These are phyloP conservation scores for Dissoconium aciculare DNA, from an alignment of 2,329 filamentous ascomycete species.

Conservation along the genomic window DNA sequence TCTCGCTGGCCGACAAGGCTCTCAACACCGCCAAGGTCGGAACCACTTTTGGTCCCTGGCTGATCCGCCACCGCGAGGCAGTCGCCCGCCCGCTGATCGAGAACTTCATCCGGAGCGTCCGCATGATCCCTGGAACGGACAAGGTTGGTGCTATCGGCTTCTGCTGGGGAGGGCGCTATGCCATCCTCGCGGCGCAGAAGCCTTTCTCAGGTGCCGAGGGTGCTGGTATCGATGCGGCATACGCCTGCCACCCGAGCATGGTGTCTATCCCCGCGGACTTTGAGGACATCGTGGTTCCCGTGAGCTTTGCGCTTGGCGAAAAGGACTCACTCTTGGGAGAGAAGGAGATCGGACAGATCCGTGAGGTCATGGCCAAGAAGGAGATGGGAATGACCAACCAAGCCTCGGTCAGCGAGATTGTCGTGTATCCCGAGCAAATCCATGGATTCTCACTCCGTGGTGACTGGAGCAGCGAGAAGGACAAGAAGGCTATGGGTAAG, in stretches of 20 bases:
- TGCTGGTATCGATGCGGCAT: slow-evolving; percentile 28
- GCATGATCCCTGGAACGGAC: slow-evolving; percentile 26
- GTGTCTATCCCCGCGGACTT: slow-evolving; percentile 31
- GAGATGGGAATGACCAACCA: slow-evolving; percentile 13
- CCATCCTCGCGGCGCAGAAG: slow-evolving; percentile 19
- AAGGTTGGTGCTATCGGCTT: slow-evolving; percentile 34
- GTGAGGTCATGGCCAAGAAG: slow-evolving; percentile 29
- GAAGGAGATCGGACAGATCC: slow-evolving; percentile 26
- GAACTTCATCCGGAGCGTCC: slow-evolving; percentile 28
- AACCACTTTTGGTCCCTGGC: slow-evolving; percentile 30
- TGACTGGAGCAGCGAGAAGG: slow-evolving; percentile 31
- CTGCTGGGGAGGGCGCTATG: no score
- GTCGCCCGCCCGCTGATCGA: slow-evolving; percentile 31
- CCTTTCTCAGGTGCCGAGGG: no score
- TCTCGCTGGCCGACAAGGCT: slow-evolving; percentile 26
- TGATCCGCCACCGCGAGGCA: slow-evolving; percentile 30
- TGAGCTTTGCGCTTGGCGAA: slow-evolving; percentile 29
- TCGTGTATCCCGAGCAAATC: slow-evolving; percentile 30
- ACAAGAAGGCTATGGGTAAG: slow-evolving; percentile 35
- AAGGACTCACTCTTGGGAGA: slow-evolving; percentile 30
- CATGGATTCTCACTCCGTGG: slow-evolving; percentile 32
- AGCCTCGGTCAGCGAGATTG: slow-evolving; percentile 22
- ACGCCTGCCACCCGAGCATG: slow-evolving; percentile 30
- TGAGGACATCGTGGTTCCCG: slow-evolving; percentile 26
- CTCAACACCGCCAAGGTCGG: slow-evolving; percentile 28